Conservation (phyloP, 306 rosid species). For the Glycine soja region DNA sequence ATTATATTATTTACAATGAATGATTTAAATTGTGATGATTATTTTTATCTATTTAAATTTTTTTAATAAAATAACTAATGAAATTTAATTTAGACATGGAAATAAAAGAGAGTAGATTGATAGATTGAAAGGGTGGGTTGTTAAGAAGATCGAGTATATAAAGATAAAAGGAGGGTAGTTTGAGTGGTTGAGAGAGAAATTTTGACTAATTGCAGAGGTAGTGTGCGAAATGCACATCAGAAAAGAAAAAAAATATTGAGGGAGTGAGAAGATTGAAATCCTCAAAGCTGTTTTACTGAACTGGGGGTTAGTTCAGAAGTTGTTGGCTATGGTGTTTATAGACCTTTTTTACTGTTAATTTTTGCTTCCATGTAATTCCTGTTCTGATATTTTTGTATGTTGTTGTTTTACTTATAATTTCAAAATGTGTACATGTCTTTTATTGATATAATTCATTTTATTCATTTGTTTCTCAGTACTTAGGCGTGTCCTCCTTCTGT, state of each 20-base stretch:
- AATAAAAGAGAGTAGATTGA: too few species aligned
- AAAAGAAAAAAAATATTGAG: neutral
- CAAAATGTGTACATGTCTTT: neutral
- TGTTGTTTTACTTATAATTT: neutral
- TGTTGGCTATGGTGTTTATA: slow-evolving; percentile 38
- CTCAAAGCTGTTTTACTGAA: slow-evolving; percentile 22
- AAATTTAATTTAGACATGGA: too few species aligned
- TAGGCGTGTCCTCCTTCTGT: slow-evolving; percentile 5
- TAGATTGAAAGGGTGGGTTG: too few species aligned
- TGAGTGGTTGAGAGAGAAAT: neutral
- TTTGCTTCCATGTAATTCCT: slow-evolving; percentile 18
- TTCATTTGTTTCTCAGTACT: slow-evolving; percentile 34
- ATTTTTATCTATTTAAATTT: too few species aligned
- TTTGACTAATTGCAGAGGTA: neutral
- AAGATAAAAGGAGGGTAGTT: neutral
- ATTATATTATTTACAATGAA: too few species aligned
- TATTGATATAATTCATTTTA: slow-evolving; percentile 25
- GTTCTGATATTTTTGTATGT: slow-evolving; percentile 14
- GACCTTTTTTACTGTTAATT: slow-evolving; percentile 18
- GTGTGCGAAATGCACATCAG: neutral
- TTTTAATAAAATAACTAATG: too few species aligned
- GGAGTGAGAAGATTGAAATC: neutral
- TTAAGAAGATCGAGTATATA: neutral
- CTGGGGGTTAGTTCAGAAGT: slow-evolving; percentile 27
- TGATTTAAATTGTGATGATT: too few species aligned